phyloP scores from a whole-genome alignment of 495 filamentous ascomycete genomes.

The Hyaloscypha bicolor region DNA sequence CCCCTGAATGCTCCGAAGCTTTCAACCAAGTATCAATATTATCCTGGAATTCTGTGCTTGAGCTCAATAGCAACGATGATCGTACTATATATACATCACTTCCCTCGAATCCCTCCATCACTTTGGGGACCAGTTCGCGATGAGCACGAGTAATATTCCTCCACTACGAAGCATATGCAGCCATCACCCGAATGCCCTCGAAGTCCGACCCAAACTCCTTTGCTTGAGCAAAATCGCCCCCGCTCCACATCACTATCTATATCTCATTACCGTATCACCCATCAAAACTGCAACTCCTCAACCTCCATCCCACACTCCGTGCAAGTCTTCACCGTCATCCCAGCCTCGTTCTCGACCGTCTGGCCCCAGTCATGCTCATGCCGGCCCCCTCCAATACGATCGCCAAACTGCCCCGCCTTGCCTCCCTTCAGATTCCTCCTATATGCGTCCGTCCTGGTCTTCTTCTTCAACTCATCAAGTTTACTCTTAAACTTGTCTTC shows the following conservation, averaged over 20 bases:
- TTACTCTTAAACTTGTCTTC: conserved; percentile 91
- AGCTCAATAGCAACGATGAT: no score
- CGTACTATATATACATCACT: no score
- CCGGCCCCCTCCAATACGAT: conserved; percentile 65
- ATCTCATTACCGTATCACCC: not conserved
- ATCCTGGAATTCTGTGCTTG: no score
- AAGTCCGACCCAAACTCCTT: not conserved
- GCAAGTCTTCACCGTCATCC: conserved; percentile 81
- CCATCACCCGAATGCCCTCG: no score
- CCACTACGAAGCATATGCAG: no score
- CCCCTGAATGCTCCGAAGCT: not conserved
- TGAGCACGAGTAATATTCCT: no score
- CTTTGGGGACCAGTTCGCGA: no score
- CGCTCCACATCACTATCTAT: not conserved
- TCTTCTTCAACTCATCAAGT: conserved; percentile 86
- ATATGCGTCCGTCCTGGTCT: conserved; percentile 89
- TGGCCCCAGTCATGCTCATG: conserved; percentile 95
- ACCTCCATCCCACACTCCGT: conserved; percentile 94
- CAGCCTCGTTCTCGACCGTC: conserved; percentile 76
- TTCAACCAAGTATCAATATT: not conserved
- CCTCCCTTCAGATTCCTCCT: conserved; percentile 60
- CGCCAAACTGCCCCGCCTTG: conserved; percentile 69
- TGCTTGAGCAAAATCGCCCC: not conserved
- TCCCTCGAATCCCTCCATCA: no score
- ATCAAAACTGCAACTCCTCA: conserved; percentile 87